Conservation (phyloP, 495 filamentous ascomycete genomes). For the Daldinia decipiens region DNA sequence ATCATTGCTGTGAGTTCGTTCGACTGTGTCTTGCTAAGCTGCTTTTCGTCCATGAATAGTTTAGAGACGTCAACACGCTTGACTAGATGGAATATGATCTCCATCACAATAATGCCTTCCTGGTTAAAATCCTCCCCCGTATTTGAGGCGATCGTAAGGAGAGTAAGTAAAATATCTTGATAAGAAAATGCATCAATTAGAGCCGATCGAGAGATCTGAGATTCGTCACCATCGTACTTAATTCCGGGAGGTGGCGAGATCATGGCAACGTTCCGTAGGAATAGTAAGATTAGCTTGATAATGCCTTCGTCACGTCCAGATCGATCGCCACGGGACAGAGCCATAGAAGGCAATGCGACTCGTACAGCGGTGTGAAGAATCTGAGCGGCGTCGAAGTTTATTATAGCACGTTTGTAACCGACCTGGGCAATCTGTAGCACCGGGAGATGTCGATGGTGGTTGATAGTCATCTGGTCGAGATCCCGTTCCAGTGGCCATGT, state of each 20-base stretch:
- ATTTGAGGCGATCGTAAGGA: conserved; percentile 87
- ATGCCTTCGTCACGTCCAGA: conserved; percentile 87
- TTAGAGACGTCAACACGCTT: conserved; percentile 89
- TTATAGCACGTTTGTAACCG: conserved; percentile 85
- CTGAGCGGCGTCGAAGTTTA: conserved; percentile 78
- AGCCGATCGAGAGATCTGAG: conserved; percentile 86
- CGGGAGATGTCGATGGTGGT: conserved; percentile 90
- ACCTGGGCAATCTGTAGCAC: conserved; percentile 88
- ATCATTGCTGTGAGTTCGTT: conserved; percentile 80
- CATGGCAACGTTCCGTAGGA: conserved; percentile 86
- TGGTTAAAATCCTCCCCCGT: conserved; percentile 91
- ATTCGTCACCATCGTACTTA: conserved; percentile 74
- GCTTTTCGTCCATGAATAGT: conserved; percentile 82
- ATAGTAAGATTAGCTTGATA: conserved; percentile 89
- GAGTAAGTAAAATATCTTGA: conserved; percentile 87
- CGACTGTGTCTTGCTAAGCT: conserved; percentile 70
- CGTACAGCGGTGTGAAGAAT: conserved; percentile 82
- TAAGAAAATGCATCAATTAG: conserved; percentile 87
- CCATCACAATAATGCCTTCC: conserved; percentile 86
- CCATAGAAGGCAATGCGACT: conserved; percentile 88
- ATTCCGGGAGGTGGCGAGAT: conserved; percentile 73
- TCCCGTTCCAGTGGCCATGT: conserved; percentile 94
- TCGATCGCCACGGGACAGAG: conserved; percentile 77
- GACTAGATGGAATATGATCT: conserved; percentile 89
- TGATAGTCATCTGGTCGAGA: conserved; percentile 80